Evolutionary conservation across 805 yeast species (phyloP).

Genomic region (Yamadazyma tumulicola): DNA sequence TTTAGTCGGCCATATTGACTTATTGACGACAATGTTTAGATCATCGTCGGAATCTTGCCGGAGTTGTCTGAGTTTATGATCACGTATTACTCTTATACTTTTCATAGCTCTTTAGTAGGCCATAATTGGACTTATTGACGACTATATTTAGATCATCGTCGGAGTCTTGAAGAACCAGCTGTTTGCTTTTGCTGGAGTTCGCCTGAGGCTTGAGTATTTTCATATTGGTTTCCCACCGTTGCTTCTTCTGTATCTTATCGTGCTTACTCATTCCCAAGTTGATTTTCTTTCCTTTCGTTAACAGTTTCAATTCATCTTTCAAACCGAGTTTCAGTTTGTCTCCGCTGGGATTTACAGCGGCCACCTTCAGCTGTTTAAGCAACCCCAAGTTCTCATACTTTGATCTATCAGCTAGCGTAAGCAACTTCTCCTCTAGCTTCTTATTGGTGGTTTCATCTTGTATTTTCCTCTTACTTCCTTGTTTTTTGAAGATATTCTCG

Average conservation of each 20-base stretch:
- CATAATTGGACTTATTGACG: conserved; percentile 5
- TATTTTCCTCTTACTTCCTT: conserved; percentile 32
- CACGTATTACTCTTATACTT: conserved; percentile 6
- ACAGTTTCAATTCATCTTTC: conserved; percentile 5
- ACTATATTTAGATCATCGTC: conserved; percentile 11
- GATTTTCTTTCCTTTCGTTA: conserved; percentile 9
- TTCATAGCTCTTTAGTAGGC: conserved; percentile 5
- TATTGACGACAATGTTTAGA: conserved; percentile 8
- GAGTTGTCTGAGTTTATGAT: too few species aligned
- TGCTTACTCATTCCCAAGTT: conserved; percentile 11
- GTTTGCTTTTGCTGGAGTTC: neutral
- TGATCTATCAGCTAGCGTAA: conserved; percentile 16
- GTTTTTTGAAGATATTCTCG: conserved; percentile 42
- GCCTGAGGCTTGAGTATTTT: neutral
- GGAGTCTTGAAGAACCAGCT: neutral
- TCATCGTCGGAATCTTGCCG: conserved; percentile 9
- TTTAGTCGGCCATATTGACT: conserved; percentile 3
- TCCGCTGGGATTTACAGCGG: neutral
- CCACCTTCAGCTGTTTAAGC: conserved; percentile 6
- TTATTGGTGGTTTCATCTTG: conserved; percentile 27
- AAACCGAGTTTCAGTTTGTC: conserved; percentile 1
- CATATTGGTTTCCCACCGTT: conserved; percentile 10
- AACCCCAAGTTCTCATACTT: conserved; percentile 20
- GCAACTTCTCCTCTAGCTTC: conserved; percentile 35
- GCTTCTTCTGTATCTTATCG: conserved; percentile 7